Conservation (phyloP, 805 yeast genomes). For the Lachancea mirantina region DNA sequence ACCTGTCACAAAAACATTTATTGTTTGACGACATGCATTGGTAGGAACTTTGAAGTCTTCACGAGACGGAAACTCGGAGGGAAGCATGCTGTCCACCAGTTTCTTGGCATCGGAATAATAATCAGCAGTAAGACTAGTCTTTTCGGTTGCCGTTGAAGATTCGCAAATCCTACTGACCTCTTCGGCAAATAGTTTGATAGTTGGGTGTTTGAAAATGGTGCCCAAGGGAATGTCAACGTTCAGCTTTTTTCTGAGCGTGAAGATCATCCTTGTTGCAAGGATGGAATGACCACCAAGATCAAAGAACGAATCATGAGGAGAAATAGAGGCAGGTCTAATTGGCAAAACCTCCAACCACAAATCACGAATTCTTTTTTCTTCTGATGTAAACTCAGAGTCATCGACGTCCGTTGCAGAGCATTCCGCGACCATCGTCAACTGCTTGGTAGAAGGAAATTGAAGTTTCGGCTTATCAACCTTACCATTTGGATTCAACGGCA, state of each 20-base stretch:
- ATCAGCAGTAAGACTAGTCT: slow-evolving; percentile 30
- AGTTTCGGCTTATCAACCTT: slow-evolving; percentile 95
- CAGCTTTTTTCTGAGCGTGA: slow-evolving; percentile 73
- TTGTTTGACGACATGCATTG: slow-evolving; percentile 20
- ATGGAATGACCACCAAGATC: slow-evolving; percentile 98
- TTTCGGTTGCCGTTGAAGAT: slow-evolving; percentile 23
- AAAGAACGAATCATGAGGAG: slow-evolving; percentile 82
- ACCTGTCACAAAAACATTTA: slow-evolving; percentile 84
- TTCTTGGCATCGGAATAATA: slow-evolving; percentile 72
- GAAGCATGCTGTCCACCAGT: slow-evolving; percentile 37
- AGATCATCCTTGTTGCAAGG: slow-evolving; percentile 93
- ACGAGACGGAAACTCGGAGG: slow-evolving; percentile 40
- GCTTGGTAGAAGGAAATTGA: slow-evolving; percentile 90
- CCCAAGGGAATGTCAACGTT: slow-evolving; percentile 83
- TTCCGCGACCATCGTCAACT: slow-evolving; percentile 66
- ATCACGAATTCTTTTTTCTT: slow-evolving; percentile 65
- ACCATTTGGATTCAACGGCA: slow-evolving; percentile 97
- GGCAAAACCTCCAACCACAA: slow-evolving; percentile 86
- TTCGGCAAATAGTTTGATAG: slow-evolving; percentile 68
- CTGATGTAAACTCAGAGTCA: slow-evolving; percentile 50
- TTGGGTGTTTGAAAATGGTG: slow-evolving; percentile 82
- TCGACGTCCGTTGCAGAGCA: slow-evolving; percentile 37
- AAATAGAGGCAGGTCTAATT: slow-evolving; percentile 67
- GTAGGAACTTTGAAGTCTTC: slow-evolving; percentile 20
- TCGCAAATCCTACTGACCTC: slow-evolving; percentile 54